These are phyloP conservation scores for Aurifilum marmelostoma DNA, from an alignment of 2,329 filamentous ascomycete species.

Conservation along the genomic window DNA sequence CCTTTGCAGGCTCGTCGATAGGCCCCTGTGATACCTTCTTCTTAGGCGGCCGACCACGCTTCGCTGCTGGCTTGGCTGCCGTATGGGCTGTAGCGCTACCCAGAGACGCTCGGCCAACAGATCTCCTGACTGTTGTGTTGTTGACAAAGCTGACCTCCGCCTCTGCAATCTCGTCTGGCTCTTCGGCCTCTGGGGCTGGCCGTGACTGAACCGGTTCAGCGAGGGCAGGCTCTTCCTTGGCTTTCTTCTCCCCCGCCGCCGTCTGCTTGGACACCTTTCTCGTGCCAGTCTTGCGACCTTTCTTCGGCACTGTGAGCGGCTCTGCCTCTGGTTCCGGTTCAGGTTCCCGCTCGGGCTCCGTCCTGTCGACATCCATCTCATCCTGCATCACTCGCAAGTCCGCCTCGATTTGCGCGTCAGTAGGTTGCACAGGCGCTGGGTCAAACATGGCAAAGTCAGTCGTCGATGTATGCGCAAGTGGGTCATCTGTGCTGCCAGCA, in stretches of 20 bases:
- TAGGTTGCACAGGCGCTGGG: constrained; percentile 46
- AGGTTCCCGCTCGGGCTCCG: constrained; percentile 17
- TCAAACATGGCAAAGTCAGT: constrained; percentile 57
- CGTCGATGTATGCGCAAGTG: constrained; percentile 34
- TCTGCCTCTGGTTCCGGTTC: constrained; percentile 37
- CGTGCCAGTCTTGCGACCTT: constrained; percentile 55
- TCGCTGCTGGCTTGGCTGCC: constrained; percentile 20
- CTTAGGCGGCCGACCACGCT: constrained; percentile 24
- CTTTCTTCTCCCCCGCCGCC: constrained; percentile 46
- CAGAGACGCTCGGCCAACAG: constrained; percentile 23
- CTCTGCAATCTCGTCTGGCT: constrained; percentile 38
- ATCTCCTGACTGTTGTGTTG: constrained; percentile 46
- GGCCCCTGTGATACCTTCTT: constrained; percentile 30
- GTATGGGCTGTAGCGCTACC: constrained; percentile 18
- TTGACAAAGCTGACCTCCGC: constrained; percentile 46
- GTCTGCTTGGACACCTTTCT: constrained; percentile 56
- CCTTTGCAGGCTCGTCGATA: not conserved
- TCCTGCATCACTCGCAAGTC: constrained; percentile 54
- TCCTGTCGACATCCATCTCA: constrained; percentile 49
- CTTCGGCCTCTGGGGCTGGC: constrained; percentile 28
- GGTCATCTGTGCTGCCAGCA: constrained; percentile 25
- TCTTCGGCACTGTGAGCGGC: constrained; percentile 54
- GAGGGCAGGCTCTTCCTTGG: constrained; percentile 38
- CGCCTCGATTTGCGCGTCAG: constrained; percentile 54
- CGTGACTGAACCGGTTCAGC: constrained; percentile 33